Base-by-base conservation (phyloP, 495 filamentous ascomycete genomes). In the Niebla homalea region DNA sequence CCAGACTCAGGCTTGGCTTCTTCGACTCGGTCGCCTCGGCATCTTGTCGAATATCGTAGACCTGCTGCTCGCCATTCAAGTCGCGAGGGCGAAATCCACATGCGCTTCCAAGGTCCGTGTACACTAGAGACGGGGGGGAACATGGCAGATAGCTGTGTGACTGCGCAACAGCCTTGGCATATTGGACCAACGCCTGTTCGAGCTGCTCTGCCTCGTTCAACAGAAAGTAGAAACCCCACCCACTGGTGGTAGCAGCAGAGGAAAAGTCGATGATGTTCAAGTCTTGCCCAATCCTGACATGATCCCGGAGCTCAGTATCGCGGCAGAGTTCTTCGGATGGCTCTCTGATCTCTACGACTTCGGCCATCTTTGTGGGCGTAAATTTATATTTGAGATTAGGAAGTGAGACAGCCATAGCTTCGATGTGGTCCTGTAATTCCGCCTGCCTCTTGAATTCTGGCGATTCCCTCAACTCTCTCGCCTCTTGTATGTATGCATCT, bases 201-300 rank as follows among this genome's bases (percentile, higher is more conserved):
- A 98, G 75, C 63, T 92, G 75, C 0, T 88, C 89, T 7, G 80
- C 89, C 54, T 93, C 90, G 64, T 93, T 85, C 29, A 81, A 73
- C 0, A 98, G 78, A 64, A 84, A 95, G 66, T 98, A 98, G 87
- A 89, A 98, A 0, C 92, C 92, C 89, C 89, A 97, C 15, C 92
- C 92, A 32, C 80, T 85, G 18, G 85, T 80, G 8, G 76, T 81
- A 18, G 79, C 81, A 3, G 89, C 87, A 46, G 71, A 77, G 11
- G 80, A 71, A 59, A 98, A 96, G 66, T 98, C 93, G 43, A 98
- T 68, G 1, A 97, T 69, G 19, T 79, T 75, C 0, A 98, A 75
- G 54, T 84, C 76, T 1, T 76, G 70, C 21, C 93, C 93, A 54
- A 98, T 85, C 53, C 89, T 75, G 6, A 88, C 83, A 63, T 98